Evolutionary conservation across 805 yeast species (phyloP).

Genomic region (Dipodascus albidus): DNA sequence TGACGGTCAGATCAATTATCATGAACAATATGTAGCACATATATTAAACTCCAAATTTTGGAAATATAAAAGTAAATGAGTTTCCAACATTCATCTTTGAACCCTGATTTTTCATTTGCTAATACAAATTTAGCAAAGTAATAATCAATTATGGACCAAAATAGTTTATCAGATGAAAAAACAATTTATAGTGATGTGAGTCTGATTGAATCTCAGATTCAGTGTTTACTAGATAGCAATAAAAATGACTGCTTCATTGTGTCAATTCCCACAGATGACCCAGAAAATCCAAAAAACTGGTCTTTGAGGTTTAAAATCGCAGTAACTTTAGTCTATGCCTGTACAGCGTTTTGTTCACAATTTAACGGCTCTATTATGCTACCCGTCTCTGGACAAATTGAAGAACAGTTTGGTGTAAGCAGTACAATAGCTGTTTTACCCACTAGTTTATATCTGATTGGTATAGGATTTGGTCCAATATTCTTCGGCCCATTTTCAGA

Average conservation of each 20-base stretch:
- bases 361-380: neutral
- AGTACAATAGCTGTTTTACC: slow-evolving; percentile 32
- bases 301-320: neutral
- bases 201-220: neutral
- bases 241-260: neutral
- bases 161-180: neutral
- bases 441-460: slow-evolving; percentile 49
- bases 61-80: no score
- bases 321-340: neutral
- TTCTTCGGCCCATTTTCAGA: slow-evolving; percentile 53
- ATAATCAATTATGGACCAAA: no score
- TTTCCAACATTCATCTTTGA: no score
- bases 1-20: neutral
- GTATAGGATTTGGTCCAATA: slow-evolving; percentile 59
- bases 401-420: slow-evolving; percentile 3
- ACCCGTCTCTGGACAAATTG: neutral
- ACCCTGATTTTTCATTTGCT: no score
- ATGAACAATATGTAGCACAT: no score
- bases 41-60: no score
- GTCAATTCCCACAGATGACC: neutral
- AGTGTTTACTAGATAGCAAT: neutral
- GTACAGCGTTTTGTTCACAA: neutral
- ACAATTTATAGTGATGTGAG: neutral
- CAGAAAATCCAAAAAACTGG: neutral
- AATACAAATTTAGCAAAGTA: no score